Base-by-base conservation (phyloP, 2,329 filamentous ascomycete genomes). In the Fusarium napiforme region DNA sequence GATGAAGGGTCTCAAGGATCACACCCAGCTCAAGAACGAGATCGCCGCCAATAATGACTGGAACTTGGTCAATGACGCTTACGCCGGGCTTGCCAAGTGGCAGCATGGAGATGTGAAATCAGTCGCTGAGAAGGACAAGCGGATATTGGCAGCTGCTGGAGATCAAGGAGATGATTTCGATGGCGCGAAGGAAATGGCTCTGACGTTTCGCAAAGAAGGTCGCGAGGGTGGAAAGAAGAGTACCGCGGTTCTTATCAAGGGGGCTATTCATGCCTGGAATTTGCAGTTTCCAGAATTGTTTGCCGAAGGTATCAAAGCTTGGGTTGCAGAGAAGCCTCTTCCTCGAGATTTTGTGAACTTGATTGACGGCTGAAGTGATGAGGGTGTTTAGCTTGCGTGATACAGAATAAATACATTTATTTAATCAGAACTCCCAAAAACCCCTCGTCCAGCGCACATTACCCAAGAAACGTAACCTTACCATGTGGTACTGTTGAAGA, bases 281-380 rank as follows among this genome's bases (percentile, higher is more conserved):
- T 60, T 85, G 49, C 83, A 85, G 47, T 74, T 81, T 34, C 84
- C 84, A 0, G 74, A 80, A 40, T 50, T 84, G 4, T 85, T 85
- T 68, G 82, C 83, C 0, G 68, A 75, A 23, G 81, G 80, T 1
- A 75, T 85, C 9, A 77, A 70, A 61, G 81, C 82, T 12, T 85
- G 84, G 83, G 66, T 82, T 5, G 73, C 80, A 26, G 70, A 68
- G 6, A 56, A 59, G 5, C 57, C 63, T 34, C 43, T 83, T 43
- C 81, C 82, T 3, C 56, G 61, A 5, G 77, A 59, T 11, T 74
- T 79, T 52, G 68, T 78, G 14, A 32, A 40, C 36, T 30, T 69
- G 3, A 6, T 69, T 1, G 30, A 36, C 18, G 10, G 9, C 0
- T 19, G 1, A 16, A 11, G 2, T 30, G 19, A 7, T 10, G 0